These are phyloP conservation scores for Brasenia schreberi DNA, from an alignment of 164 flowering plant species.

Conservation along the genomic window DNA sequence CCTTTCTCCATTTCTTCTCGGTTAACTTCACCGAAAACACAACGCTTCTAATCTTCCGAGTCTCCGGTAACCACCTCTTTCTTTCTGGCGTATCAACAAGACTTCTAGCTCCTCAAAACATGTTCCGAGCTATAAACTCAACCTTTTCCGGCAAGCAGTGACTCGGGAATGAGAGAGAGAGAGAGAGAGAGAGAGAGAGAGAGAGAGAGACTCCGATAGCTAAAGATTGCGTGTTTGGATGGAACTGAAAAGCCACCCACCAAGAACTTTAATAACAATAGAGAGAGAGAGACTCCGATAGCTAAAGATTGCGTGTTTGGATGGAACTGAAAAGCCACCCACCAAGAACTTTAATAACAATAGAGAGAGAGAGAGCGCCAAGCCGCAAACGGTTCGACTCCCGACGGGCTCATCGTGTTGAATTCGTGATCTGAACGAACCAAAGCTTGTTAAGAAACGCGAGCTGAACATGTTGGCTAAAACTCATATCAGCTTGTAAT, in stretches of 20 bases:
- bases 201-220: too few species aligned
- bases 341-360: not conserved
- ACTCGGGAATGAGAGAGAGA: not conserved
- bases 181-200: too few species aligned
- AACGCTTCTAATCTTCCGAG: not conserved
- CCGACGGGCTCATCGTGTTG: too few species aligned
- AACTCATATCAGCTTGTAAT: too few species aligned
- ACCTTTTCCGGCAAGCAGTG: not conserved
- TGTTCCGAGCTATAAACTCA: too few species aligned
- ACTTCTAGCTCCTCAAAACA: too few species aligned
- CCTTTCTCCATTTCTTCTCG: conserved; percentile 1
- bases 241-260: not conserved
- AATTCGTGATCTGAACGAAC: too few species aligned
- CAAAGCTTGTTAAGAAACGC: too few species aligned
- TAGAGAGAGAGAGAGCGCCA: not conserved
- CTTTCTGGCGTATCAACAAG: not conserved
- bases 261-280: not conserved
- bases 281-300: not conserved
- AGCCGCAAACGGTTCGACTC: not conserved
- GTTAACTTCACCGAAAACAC: not conserved
- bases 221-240: too few species aligned
- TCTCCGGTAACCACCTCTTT: not conserved
- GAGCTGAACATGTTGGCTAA: too few species aligned
- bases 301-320: too few species aligned
- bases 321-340: not conserved